Evolutionary conservation across 164 flowering plant genomes (phyloP).

Genomic region (Magnolia kwangsiensis): DNA sequence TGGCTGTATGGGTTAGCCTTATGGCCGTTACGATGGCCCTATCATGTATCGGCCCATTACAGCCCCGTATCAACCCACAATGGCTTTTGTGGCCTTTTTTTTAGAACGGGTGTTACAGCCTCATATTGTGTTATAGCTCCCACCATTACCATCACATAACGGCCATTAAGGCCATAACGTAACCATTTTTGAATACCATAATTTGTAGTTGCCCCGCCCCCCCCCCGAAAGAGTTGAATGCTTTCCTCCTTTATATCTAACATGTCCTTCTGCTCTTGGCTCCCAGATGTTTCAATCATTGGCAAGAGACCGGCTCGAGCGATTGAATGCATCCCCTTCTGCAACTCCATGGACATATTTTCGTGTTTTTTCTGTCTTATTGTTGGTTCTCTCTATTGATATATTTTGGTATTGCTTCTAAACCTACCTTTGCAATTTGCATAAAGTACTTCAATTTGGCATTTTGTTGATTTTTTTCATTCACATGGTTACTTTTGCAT

Average conservation of each 20-base stretch:
- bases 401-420: conserved; percentile 54
- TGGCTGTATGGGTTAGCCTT: no score
- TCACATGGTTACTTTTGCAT: neutral
- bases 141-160: no score
- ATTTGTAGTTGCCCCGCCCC: no score
- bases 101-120: no score
- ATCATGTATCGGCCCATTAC: no score
- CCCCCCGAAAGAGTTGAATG: neutral
- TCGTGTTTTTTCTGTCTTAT: conserved; percentile 78
- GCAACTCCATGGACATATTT: conserved; percentile 82
- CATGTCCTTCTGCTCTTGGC: conserved; percentile 14
- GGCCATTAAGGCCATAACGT: no score
- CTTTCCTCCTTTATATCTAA: neutral
- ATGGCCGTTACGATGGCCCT: no score
- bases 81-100: no score
- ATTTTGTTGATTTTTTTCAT: neutral
- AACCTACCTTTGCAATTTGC: neutral
- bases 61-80: no score
- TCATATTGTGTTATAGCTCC: no score
- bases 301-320: conserved; percentile 89
- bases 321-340: conserved; percentile 93
- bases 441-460: neutral
- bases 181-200: no score
- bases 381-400: conserved; percentile 62
- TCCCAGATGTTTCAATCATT: conserved; percentile 93